Base-by-base conservation (phyloP, 164 flowering plant genomes). In the Dillenia turbinata region DNA sequence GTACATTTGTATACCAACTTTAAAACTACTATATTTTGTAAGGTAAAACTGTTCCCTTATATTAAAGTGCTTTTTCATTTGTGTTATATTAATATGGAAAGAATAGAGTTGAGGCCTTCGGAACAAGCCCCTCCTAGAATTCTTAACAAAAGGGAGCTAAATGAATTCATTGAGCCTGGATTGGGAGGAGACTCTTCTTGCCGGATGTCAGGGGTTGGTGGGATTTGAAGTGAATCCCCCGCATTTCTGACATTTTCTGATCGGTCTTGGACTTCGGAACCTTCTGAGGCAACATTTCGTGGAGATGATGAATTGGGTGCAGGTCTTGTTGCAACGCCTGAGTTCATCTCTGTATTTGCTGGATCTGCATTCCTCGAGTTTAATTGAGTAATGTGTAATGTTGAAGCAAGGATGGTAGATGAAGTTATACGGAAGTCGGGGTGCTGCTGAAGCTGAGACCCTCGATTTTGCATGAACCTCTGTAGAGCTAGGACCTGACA, bases 341-440 rank as follows among this genome's bases (percentile, higher is more conserved):
- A 12, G 26, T 65, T 50, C 47, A 51, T 17, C 17, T 69, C 79
- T 10, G 69, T 40, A 66, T 79, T 74, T 26, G 45, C 66, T 12
- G 77, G 71, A 50, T 63, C 78, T 14, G 79, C 69, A 65, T 73
- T 88, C 64, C 96, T 77, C 44, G 84, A 82, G 75, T 89, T 90
- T 63, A 93, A 66, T 64, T 97, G 79, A 44, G 98, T 85, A 62
- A 93, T 93, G 72, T 89, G 98, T 53, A 93, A 61, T n/a, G 98
- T 89, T 3, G 98, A 93, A 12, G 98, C 96, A 47, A 93, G 95
- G 67, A 93, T 79, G 49, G 98, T 86, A 6, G 97, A 93, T 9
- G 98, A 90, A 22, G 95, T 90, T 50, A 90, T 86, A 56, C 86
- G 96, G 79, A 87, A 87, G 71, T 88, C 91, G 12, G 93, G 89